Evolutionary conservation across 371 early-diverging fungal species (phyloP), one percentile per base, ranked within the genome.

Genomic region (Polyrhizophydium stewartii): DNA sequence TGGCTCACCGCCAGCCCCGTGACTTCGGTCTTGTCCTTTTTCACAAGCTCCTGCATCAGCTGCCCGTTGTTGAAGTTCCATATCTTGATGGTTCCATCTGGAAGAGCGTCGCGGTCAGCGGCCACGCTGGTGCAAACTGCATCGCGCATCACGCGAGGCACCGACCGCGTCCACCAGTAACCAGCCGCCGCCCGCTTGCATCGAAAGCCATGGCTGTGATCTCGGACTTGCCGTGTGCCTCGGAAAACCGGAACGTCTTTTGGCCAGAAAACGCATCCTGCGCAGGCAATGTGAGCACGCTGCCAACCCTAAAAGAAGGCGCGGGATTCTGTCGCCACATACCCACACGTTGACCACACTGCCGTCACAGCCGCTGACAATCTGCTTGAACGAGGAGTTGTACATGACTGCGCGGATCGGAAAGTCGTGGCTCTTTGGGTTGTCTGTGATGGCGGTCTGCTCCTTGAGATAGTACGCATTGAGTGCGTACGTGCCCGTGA

Each of bases 61-160:
- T 76, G 74, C 0, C 82, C 82, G 55, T 81, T 81, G 64, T 78
- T 76, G 64, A 73, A 76, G 53, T 81, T 81, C 75, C 75, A 81
- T n/a, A 72, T 62, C 12, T 59, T 57, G 9, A 81, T 73, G 5
- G 70, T 74, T 22, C 82, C 82, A 55, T 81, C 77, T 76, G 61
- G 5, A 37, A 13, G 7, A 35, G 3, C 3, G 13, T 45, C 7
- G 19, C 16, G 37, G 22, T 22, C 33, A 31, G 52, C n/a, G 30
- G 37, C 16, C 5, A 7, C 22, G 22, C 7, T 35, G 7, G 13
- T 35, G 7, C 7, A 35, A 35, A 35, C 3, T 13, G 35, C 13
- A 35, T 35, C 35, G 13, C 3, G 35, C 35, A 3, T 35, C 35
- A n/a, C n/a, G n/a, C n/a, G 7, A 35, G 7, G 35, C 3, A 7